Evolutionary conservation across 106 monocot species (phyloP), one percentile per base, ranked within the genome.

Genomic region (Platanthera guangdongensis): DNA sequence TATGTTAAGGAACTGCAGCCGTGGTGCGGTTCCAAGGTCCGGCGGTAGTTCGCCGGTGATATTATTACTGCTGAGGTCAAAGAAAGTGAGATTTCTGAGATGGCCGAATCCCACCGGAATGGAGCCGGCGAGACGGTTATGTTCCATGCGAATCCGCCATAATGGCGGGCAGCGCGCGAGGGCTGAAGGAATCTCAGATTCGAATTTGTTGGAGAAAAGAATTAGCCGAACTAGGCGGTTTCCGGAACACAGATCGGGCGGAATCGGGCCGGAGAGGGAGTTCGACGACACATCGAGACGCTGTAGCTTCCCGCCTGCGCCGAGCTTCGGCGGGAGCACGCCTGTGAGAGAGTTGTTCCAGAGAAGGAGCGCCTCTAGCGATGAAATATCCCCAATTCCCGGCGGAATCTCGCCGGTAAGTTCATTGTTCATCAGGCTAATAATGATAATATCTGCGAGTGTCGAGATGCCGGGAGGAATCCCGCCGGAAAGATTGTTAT

Each of bases 321-420:
- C 95, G 9, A 95, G 87, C 74, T 30, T 63, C 81, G 78, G 75
- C 5, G 95, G 95, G 19, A 95, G 87, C 46, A 4, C 9, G 9
- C 95, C 95, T 22, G 85, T 86, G 62, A 95, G 82, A 11, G 95
- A 90, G 79, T 95, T 95, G 85, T 95, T 93, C 95, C 95, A 95
- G 47, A 95, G 87, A 30, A 87, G 85, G 54, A 95, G 81, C 21
- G 72, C 78, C 25, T 93, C 85, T 16, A 95, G 84, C 46, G 77
- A 79, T 7, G 81, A 80, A 18, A 95, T 84, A 9, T 82, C 81
- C 52, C 93, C 92, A 75, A 95, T 80, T 0, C 75, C 85, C 0
- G 59, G 60, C 13, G 95, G 95, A 18, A 95, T 86, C 52, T 78
- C 81, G 32, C 95, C 95, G 59, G 86, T 80, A 78, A 95, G 78